Evolutionary conservation across 1,284 basidiomycete genomes (phyloP), one percentile per base, ranked within the genome.

Genomic region (Microbotryum violaceum): DNA sequence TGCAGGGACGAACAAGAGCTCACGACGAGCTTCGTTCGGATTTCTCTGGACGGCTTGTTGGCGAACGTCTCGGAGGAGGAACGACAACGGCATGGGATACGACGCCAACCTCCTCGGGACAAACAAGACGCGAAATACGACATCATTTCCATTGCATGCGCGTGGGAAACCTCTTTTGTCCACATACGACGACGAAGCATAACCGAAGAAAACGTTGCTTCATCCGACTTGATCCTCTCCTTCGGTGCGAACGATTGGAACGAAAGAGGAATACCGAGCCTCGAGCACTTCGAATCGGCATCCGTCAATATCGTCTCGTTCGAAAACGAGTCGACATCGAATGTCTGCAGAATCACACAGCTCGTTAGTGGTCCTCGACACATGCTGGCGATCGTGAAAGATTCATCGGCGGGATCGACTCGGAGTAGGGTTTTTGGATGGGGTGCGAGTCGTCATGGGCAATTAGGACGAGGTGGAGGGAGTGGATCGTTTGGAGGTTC

Each of bases 181-280:
- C 42, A 56, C 14, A 2, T 61, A 9, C 25, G 46, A 45, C 44
- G 27, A 27, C 27, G 27, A 4, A 27, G 27, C 21, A 27, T 33
- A 16, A 27, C 25, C 20, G 33, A 23, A 27, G 31, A 50, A 50
- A 33, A 14, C 23, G 23, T 23, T 50, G 48, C 25, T 20, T 37
- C 20, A 16, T 23, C 58, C 31, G 88, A 92, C 70, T 72, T 85
- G 2, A 69, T 92, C n/a, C 71, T 93, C 31, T 84, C 89, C 0
- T 83, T 89, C 78, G 91, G 91, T 0, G 81, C 84, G 1, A 81
- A 92, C 74, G 89, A 91, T 73, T 91, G 85, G 72, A 88, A 88
- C 4, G 85, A 87, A 71, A 79, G 90, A 42, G 33, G 9, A 12
- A 8, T 33, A 44, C 8, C 25, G 25, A 10, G 16, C 33, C 47